These are phyloP conservation scores for Ceratocystis ficicola DNA, from an alignment of 2,329 filamentous ascomycete genomes.

Conservation along the genomic window DNA sequence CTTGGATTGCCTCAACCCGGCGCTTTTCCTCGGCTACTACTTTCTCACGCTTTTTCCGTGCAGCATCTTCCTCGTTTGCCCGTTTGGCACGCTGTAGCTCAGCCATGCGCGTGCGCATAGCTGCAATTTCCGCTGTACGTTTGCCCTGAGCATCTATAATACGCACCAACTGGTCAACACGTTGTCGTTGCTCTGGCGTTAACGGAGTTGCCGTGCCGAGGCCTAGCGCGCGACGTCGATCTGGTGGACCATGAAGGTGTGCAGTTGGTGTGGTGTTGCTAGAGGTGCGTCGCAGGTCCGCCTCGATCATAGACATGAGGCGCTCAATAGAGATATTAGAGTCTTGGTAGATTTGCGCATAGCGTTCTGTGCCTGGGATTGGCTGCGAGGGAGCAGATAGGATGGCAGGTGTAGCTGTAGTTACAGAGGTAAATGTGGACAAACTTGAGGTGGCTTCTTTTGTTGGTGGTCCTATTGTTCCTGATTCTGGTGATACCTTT, in stretches of 20 bases:
- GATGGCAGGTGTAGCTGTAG: not conserved
- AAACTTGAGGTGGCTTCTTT: not conserved
- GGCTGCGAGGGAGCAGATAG: not conserved
- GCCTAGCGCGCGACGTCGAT: slow-evolving; percentile 15
- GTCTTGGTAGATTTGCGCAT: slow-evolving; percentile 21
- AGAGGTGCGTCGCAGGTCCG: slow-evolving; percentile 28
- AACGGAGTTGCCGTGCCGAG: slow-evolving; percentile 19
- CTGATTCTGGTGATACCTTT: not conserved
- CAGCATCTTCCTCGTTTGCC: slow-evolving; percentile 27
- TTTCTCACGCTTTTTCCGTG: slow-evolving; percentile 36
- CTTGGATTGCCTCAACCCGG: slow-evolving; percentile 20
- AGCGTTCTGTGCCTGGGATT: slow-evolving; percentile 21
- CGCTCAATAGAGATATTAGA: slow-evolving; percentile 24
- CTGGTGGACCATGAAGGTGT: slow-evolving; percentile 9
- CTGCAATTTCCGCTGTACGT: slow-evolving; percentile 27
- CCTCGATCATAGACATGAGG: slow-evolving; percentile 28
- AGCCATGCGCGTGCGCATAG: slow-evolving; percentile 33
- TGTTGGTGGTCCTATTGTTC: not conserved
- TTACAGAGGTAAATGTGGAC: not conserved
- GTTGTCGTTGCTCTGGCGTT: slow-evolving; percentile 16
- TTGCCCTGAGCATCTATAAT: slow-evolving; percentile 18
- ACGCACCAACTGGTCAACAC: slow-evolving; percentile 21
- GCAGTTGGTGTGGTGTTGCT: slow-evolving; percentile 21
- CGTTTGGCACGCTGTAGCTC: slow-evolving; percentile 37
- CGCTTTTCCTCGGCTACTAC: slow-evolving; percentile 31